A percentile compares a stretch with the other conserved stretches of the same genome.
These are phyloP conservation scores for Pichia membranifaciens DNA, from an alignment of 805 yeast species.

Conservation along the genomic window DNA sequence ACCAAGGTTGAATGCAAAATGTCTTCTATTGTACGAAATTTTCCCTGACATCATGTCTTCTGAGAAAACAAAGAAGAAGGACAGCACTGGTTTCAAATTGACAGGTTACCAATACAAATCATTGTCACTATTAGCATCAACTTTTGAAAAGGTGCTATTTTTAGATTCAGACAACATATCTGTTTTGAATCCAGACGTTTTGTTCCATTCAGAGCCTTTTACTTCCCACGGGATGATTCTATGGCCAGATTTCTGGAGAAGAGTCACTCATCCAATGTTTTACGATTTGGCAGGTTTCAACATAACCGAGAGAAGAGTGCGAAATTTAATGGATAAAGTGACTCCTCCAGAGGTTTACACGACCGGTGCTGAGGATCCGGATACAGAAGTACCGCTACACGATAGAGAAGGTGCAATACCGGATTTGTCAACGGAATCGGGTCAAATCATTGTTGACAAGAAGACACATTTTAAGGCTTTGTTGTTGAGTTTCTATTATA, in stretches of 20 bases:
- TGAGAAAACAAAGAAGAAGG: conserved; percentile 3
- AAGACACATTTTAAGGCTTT: conserved; percentile 42
- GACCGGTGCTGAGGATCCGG: conserved; percentile 11
- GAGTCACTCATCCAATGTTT: conserved; percentile 48
- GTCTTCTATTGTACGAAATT: conserved; percentile 48
- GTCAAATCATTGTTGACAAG: conserved; percentile 47
- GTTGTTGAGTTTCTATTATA: conserved; percentile 46
- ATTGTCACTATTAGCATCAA: conserved; percentile 43
- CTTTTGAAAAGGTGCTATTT: conserved; percentile 46
- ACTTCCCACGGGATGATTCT: conserved; percentile 42
- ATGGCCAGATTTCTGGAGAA: conserved; percentile 59
- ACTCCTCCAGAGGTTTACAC: conserved; percentile 22
- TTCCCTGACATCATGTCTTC: conserved; percentile 34
- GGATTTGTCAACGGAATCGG: conserved; percentile 51
- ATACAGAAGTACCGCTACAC: conserved; percentile 37
- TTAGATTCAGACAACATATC: conserved; percentile 51
- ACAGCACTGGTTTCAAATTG: conserved; percentile 24
- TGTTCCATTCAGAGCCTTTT: conserved; percentile 56
- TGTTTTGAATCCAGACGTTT: conserved; percentile 40
- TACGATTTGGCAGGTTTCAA: conserved; percentile 39
- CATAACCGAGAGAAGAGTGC: conserved; percentile 29
- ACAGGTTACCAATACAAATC: conserved; percentile 46
- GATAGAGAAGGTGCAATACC: conserved; percentile 49
- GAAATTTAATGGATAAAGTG: conserved; percentile 27
- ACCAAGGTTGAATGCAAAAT: conserved; percentile 50